phyloP scores from a whole-genome alignment of 2,329 filamentous ascomycete species.

The Stenocarpella maydis region DNA sequence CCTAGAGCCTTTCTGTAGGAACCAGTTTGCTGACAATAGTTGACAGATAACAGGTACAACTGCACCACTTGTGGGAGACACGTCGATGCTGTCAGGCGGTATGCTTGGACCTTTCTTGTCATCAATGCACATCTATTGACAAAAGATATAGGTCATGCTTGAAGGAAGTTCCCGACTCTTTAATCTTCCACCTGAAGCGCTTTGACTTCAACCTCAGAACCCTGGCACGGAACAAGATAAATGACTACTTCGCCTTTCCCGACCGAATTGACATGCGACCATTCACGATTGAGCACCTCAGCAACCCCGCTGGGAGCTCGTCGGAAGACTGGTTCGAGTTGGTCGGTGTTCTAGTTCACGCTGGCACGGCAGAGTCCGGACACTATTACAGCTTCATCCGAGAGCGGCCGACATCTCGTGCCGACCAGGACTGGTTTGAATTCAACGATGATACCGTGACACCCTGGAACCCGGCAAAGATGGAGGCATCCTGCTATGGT shows the following conservation, averaged over 20 bases:
- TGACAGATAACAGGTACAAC: slow-evolving; percentile 92
- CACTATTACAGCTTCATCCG: slow-evolving; percentile 98
- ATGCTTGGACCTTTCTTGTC: slow-evolving; percentile 37
- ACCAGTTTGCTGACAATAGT: not conserved
- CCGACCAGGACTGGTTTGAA: slow-evolving; percentile 75
- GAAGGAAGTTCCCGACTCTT: slow-evolving; percentile 89
- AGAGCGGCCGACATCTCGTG: slow-evolving; percentile 69
- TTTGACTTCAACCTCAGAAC: slow-evolving; percentile 84
- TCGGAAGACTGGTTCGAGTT: slow-evolving; percentile 86
- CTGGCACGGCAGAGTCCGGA: slow-evolving; percentile 89
- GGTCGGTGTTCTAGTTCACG: slow-evolving; percentile 93
- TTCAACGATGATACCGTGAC: slow-evolving; percentile 92
- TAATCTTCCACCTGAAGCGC: slow-evolving; percentile 94
- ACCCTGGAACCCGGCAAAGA: slow-evolving; percentile 75
- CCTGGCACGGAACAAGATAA: slow-evolving; percentile 88
- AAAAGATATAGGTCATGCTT: slow-evolving; percentile 73
- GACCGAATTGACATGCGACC: slow-evolving; percentile 83
- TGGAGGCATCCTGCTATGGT: slow-evolving; percentile 84
- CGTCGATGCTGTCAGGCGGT: slow-evolving; percentile 92
- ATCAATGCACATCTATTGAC: slow-evolving; percentile 30
- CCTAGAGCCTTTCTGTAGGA: not conserved
- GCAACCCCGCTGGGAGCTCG: slow-evolving; percentile 62
- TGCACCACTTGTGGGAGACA: slow-evolving; percentile 89
- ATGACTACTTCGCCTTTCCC: slow-evolving; percentile 93
- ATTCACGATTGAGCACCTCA: slow-evolving; percentile 88